Conservation (phyloP, 495 filamentous ascomycete species). For the Aspergillus kassunensis region DNA sequence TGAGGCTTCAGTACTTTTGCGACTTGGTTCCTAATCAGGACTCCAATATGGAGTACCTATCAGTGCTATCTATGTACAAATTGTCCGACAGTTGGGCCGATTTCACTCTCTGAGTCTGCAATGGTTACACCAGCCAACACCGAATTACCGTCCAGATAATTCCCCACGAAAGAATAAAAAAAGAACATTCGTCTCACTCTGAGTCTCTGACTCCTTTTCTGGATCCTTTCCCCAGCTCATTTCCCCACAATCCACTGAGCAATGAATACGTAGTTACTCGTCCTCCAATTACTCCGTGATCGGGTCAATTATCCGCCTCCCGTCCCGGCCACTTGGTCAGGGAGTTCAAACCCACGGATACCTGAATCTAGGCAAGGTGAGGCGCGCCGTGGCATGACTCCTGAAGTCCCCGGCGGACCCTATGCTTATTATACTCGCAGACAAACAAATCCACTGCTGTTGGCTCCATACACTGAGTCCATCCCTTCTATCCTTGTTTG, state of each 20-base stretch:
- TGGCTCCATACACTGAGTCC: conserved; percentile 8
- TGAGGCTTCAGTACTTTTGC: no score
- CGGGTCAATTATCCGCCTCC: conserved; percentile 9
- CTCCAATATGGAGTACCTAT: no score
- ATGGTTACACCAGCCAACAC: no score
- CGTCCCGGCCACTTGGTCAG: conserved; percentile 11
- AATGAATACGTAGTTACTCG: no score
- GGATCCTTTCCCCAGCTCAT: conserved; percentile 3
- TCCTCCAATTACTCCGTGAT: not conserved
- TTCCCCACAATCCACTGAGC: not conserved
- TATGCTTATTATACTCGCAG: no score
- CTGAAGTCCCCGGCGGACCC: not conserved
- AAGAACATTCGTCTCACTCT: conserved; percentile 2
- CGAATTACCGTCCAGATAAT: not conserved
- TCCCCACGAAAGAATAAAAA: conserved; percentile 2
- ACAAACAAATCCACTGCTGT: conserved; percentile 10
- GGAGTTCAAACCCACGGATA: not conserved
- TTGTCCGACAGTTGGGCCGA: no score
- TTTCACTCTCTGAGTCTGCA: no score
- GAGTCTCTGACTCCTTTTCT: not conserved
- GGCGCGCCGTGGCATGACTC: not conserved
- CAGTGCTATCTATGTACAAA: no score
- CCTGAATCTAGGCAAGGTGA: not conserved
- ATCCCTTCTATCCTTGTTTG: no score
- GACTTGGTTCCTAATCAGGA: no score